Evolutionary conservation across 805 yeast species (phyloP), one percentile per base, ranked within the genome.

Genomic region (Wickerhamiella lipophila): DNA sequence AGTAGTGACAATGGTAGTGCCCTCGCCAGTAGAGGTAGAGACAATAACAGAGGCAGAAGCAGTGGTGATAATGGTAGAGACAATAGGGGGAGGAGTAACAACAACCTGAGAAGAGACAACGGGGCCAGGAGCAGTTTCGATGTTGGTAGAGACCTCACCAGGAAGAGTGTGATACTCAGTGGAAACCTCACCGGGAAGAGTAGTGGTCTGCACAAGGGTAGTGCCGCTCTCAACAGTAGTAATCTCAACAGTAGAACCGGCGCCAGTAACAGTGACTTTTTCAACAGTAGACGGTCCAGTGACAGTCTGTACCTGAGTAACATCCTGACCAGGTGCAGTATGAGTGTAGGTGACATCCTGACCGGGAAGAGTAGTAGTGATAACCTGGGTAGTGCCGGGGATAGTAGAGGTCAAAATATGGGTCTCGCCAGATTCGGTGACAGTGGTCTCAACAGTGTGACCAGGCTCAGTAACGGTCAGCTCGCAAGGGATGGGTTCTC

Each of bases 201-300:
- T 40, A 18, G 39, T 40, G n/a, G 46, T 40, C 23, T 25, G 16
- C 16, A 22, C n/a, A 21, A 29, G 16, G 13, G 46, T 32, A 7
- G 23, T 23, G 16, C 45, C 46, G 36, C 41, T 12, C 22, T 32
- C 25, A 13, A 38, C 36, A 5, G 38, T 13, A 12, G 46, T 39
- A 19, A 40, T 32, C 34, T 32, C 49, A 12, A 34, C 32, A 25
- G 49, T 40, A 19, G 48, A 26, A 26, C 48, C 48, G 9, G 35
- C 34, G 15, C 46, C 46, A 29, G 46, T 42, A 16, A 27, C 26
- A 30, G 46, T 42, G 15, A 13, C 36, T 3, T 22, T 7, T 15
- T 29, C 25, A 11, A 34, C 26, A 13, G 12, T 19, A 15, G 6
- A 21, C 11, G 36, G 36, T 3, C 36, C 46, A 19, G 46, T 42